Percentiles rank a stretch among this genome's conserved stretches.
Evolutionary conservation across 441 rosid species (phyloP).

Genomic region (Pelargonium fulgidum): DNA sequence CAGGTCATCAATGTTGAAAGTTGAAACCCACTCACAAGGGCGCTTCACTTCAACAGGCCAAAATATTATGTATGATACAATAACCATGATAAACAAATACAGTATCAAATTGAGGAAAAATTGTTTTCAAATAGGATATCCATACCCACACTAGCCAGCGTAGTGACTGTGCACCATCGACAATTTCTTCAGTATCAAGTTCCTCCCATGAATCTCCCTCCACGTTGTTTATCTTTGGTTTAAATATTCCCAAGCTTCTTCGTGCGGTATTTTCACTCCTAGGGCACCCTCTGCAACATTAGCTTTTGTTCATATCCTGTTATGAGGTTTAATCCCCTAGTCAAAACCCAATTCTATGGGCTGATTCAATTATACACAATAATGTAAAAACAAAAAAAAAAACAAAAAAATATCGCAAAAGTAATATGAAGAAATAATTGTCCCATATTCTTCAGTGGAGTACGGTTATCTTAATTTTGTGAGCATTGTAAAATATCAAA

Average conservation of each 20-base stretch:
- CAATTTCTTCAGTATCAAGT: slow-evolving; percentile 58
- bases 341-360: slow-evolving; percentile 36
- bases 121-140: slow-evolving; percentile 13
- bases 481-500: too few relatives aligned
- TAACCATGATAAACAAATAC: neutral
- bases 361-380: slow-evolving; percentile 16
- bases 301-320: slow-evolving; percentile 54
- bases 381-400: neutral
- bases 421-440: too few relatives aligned
- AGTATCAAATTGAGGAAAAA: slow-evolving; percentile 5
- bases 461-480: too few relatives aligned
- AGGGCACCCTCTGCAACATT: slow-evolving; percentile 85
- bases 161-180: slow-evolving; percentile 63
- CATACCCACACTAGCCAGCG: slow-evolving; percentile 92
- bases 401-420: too few relatives aligned
- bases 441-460: too few relatives aligned
- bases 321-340: slow-evolving; percentile 38
- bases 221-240: slow-evolving; percentile 57
- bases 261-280: slow-evolving; percentile 63
- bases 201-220: slow-evolving; percentile 92
- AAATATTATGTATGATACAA: slow-evolving; percentile 1
- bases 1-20: neutral
- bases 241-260: slow-evolving; percentile 53
- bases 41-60: neutral
- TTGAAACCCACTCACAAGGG: too few relatives aligned